Base-by-base conservation (phyloP, 345 rosid genomes). In the Citropsis articulata region DNA sequence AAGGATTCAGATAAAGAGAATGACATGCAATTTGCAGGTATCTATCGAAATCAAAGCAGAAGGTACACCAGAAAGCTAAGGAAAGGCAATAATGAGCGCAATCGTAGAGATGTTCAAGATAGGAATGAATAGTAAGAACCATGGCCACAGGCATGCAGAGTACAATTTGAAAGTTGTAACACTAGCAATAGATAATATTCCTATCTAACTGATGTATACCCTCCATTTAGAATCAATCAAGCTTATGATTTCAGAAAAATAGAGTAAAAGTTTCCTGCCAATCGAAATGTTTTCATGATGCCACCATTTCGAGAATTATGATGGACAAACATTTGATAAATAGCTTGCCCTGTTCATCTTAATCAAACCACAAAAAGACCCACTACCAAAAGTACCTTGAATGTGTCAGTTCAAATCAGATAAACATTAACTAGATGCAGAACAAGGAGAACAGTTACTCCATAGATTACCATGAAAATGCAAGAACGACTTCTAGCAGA, bases 401-500 rank as follows among this genome's bases (percentile, higher is more conserved):
- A 48, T 53, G 12, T 18, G 60, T 16, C 38, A 18, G 9, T 25
- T 27, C 27, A 69, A 28, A 69, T 21, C 22, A 21, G 12, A 56
- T 35, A 24, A 30, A 75, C n/a, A 53, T 21, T 8, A 55, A 76
- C 25, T 24, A 56, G 19, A 53, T 21, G 36, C 36, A 24, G 22
- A 1, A 57, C 7, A 57, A 57, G 50, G 13, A 1, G 31, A 66
- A 35, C 36, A 45, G 69, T n/a, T 75, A 14, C 42, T 77, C 12
- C 13, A 36, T 13, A 53, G 56, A 70, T 42, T 56, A 65, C 19
- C 38, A 73, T 68, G 68, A 31, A 75, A 38, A 79, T 65, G 75
- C 64, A 78, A 66, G 38, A 71, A 78, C 38, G 24, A 59, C 77
- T 75, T 48, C n/a, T 31, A 66, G 69, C 24, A 53, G 71, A 73